These are phyloP conservation scores for Claviceps quebecensis DNA, from an alignment of 2,329 filamentous ascomycete genomes.

Conservation along the genomic window DNA sequence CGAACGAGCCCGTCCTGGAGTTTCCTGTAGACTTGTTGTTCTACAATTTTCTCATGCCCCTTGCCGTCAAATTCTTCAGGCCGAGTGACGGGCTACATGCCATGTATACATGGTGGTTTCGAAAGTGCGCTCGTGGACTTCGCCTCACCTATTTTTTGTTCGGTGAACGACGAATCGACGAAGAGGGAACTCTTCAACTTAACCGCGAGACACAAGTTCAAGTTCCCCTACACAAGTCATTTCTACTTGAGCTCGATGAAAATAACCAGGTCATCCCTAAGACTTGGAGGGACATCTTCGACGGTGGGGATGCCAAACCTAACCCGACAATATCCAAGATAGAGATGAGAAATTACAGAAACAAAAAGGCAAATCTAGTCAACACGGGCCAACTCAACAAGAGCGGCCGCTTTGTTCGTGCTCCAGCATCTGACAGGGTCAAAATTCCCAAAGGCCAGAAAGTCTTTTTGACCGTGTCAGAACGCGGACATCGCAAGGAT, in stretches of 20 bases:
- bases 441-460: conserved; percentile 73
- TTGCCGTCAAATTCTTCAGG: conserved; percentile 71
- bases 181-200: conserved; percentile 57
- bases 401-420: conserved; percentile 73
- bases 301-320: conserved; percentile 32
- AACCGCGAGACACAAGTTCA: conserved; percentile 17
- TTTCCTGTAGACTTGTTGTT: conserved; percentile 90
- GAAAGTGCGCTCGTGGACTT: conserved; percentile 63
- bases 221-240: conserved; percentile 23
- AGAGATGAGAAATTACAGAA: conserved; percentile 22
- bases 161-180: conserved; percentile 64
- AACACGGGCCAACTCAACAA: conserved; percentile 40
- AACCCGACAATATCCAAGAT: conserved; percentile 19
- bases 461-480: conserved; percentile 66
- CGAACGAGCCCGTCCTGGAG: conserved; percentile 81
- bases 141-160: conserved; percentile 89
- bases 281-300: conserved; percentile 44
- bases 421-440: conserved; percentile 90
- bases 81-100: conserved; percentile 71
- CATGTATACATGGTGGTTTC: conserved; percentile 96
- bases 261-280: conserved; percentile 32
- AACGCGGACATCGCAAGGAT: conserved; percentile 47
- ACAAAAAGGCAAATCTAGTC: conserved; percentile 32
- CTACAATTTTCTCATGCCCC: conserved; percentile 91
- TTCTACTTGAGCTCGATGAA: conserved; percentile 33